Percentiles rank a stretch among this genome's conserved stretches.
Conservation (phyloP, 1,284 basidiomycete genomes). For the Golubevia sp. region DNA sequence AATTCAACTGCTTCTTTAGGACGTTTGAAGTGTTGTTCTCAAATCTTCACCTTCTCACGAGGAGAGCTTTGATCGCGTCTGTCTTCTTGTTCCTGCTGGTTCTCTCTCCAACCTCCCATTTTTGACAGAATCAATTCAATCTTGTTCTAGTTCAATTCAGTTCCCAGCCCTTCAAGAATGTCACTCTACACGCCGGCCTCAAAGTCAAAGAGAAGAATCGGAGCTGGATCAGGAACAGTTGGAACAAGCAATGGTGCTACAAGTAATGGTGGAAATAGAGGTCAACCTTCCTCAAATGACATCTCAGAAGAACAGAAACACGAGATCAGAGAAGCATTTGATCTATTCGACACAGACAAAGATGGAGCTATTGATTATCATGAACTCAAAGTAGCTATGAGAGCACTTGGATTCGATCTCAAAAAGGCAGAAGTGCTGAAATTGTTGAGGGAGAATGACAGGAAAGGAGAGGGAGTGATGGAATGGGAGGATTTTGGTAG, state of each 20-base stretch:
- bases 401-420: conserved; percentile 94
- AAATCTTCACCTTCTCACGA: no score
- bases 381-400: conserved; percentile 97
- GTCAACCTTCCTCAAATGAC: conserved; percentile 14
- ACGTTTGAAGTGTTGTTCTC: no score
- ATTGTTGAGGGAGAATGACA: conserved; percentile 88
- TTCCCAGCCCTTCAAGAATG: no score
- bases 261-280: not conserved
- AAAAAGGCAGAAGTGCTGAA: conserved; percentile 98
- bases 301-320: conserved; percentile 58
- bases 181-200: conserved; percentile 36
- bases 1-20: no score
- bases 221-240: not conserved
- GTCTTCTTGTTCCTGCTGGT: no score
- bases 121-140: no score
- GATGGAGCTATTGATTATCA: conserved; percentile 71
- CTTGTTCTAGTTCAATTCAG: no score
- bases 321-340: conserved; percentile 60
- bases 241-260: not conserved
- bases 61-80: no score
- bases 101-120: no score
- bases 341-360: conserved; percentile 60
- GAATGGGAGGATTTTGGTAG: conserved; percentile 92
- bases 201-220: conserved; percentile 15
- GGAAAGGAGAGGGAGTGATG: conserved; percentile 86